Evolutionary conservation across 2,329 filamentous ascomycete species (phyloP), one percentile per base, ranked within the genome.

Genomic region (Diaporthe batatas): DNA sequence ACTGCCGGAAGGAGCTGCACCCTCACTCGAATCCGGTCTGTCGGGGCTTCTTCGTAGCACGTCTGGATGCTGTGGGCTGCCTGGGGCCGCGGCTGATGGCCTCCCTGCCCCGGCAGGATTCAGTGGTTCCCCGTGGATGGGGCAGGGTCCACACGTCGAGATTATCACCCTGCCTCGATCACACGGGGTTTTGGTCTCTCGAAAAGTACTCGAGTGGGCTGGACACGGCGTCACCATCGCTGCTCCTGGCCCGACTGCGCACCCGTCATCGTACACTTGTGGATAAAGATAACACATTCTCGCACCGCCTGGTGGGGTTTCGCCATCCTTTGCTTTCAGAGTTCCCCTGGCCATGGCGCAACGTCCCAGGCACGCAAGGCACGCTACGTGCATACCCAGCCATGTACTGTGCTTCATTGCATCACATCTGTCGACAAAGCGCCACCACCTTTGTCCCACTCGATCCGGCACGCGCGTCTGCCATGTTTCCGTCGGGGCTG

Each of bases 181-280:
- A 34, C 54, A 70, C 32, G 54, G 54, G 34, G 21, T 51, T 21
- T 51, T 70, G 6, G 68, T 53, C 55, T 32, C 16, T 53, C 32
- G 68, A 32, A 58, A 62, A 51, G 54, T 36, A 29, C 42, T 53
- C 10, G 53, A 23, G 16, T 53, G 68, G 21, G 55, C 32, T 32
- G 68, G 54, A 25, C 68, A 70, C 36, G 68, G 47, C 25, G 58
- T 53, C 21, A 70, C 49, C 14, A 44, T 59, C 1, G 21, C 29
- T 21, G 36, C 51, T 2, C 57, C 44, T 11, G 54, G 32, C 54
- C 29, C 55, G 7, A 70, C 55, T 62, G 47, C 55, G n/a, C 55
- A 53, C n/a, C 55, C 44, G 23, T 70, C 44, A 51, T 70, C 68
- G 12, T 32, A 53, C 21, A 70, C 68, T 16, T 70, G 68, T 47